A percentile compares a stretch with the other conserved stretches of the same genome.
Conservation (phyloP, 257 asterid genomes). For the Gentiana dahurica region DNA sequence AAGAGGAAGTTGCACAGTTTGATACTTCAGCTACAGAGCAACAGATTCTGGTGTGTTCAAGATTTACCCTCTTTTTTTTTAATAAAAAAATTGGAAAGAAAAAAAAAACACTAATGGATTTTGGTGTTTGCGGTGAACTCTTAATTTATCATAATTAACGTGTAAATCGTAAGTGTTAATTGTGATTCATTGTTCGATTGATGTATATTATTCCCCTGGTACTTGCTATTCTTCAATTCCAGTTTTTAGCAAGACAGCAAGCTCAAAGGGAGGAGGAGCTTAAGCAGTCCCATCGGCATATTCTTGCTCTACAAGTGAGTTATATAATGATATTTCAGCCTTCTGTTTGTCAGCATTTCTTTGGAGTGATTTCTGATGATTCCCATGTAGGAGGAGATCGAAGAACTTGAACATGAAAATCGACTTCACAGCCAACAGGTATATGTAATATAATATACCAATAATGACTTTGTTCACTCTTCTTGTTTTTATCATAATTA, state of each 20-base stretch:
- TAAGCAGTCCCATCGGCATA: conserved; percentile 90
- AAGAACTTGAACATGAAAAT: conserved; percentile 97
- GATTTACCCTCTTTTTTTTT: conserved; percentile 9
- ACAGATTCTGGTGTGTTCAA: conserved; percentile 72
- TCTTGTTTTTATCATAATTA: background rate
- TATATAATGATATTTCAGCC: background rate
- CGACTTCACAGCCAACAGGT: conserved; percentile 99
- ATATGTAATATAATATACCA: background rate
- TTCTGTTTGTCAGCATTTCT: background rate
- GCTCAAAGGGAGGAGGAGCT: conserved; percentile 99
- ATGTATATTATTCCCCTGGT: background rate
- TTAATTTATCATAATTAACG: no score
- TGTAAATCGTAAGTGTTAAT: background rate
- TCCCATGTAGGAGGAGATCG: conserved; percentile 79
- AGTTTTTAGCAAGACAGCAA: conserved; percentile 99
- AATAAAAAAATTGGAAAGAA: background rate
- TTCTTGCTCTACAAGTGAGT: conserved; percentile 75
- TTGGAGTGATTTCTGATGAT: conserved; percentile 12
- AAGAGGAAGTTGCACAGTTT: conserved; percentile 47
- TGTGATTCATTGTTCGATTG: conserved; percentile 1
- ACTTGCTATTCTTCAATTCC: conserved; percentile 22
- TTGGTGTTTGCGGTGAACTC: no score
- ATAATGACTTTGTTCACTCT: background rate
- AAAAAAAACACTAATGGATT: background rate
- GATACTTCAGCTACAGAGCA: conserved; percentile 81